Conservation (phyloP, 2,329 filamentous ascomycete species). For the Talaromyces sp. region DNA sequence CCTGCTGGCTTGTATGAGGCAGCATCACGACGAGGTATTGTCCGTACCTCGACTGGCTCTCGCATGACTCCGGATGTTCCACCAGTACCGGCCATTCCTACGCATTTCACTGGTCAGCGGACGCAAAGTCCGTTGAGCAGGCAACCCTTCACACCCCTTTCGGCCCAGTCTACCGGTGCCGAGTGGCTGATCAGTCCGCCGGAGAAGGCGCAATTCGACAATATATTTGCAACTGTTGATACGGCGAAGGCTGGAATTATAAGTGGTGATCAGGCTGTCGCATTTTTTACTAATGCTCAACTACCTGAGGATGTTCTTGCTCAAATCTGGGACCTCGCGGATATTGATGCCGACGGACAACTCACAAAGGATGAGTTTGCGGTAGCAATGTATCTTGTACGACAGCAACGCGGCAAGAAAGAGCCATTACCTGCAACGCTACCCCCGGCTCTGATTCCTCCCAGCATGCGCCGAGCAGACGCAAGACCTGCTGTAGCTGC, state of each 20-base stretch:
- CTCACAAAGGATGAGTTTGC: constrained; percentile 89
- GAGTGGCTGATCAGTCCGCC: constrained; percentile 81
- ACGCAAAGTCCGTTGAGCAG: constrained; percentile 61
- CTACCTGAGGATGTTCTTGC: constrained; percentile 85
- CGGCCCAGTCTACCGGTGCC: constrained; percentile 56
- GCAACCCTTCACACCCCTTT: constrained; percentile 51
- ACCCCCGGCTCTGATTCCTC: constrained; percentile 78
- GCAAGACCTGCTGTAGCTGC: constrained; percentile 43
- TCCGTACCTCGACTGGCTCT: constrained; percentile 53
- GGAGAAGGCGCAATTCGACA: constrained; percentile 86
- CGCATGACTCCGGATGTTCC: constrained; percentile 49
- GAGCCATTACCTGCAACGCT: constrained; percentile 72
- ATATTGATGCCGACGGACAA: constrained; percentile 86
- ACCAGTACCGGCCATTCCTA: constrained; percentile 68
- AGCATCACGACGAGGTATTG: constrained; percentile 66
- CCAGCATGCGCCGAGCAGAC: constrained; percentile 68
- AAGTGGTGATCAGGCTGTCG: constrained; percentile 89
- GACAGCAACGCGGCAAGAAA: constrained; percentile 76
- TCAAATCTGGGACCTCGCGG: constrained; percentile 95
- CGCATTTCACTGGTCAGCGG: constrained; percentile 69
- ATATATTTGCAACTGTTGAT: constrained; percentile 80
- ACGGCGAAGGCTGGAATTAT: constrained; percentile 78
- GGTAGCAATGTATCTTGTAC: constrained; percentile 94
- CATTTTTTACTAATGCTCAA: constrained; percentile 89
- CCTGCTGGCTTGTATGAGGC: constrained; percentile 88